A percentile compares a stretch with the other conserved stretches of the same genome.
phyloP scores from a whole-genome alignment of 352 stramenopile genomes.

The Phytophthora megakarya region DNA sequence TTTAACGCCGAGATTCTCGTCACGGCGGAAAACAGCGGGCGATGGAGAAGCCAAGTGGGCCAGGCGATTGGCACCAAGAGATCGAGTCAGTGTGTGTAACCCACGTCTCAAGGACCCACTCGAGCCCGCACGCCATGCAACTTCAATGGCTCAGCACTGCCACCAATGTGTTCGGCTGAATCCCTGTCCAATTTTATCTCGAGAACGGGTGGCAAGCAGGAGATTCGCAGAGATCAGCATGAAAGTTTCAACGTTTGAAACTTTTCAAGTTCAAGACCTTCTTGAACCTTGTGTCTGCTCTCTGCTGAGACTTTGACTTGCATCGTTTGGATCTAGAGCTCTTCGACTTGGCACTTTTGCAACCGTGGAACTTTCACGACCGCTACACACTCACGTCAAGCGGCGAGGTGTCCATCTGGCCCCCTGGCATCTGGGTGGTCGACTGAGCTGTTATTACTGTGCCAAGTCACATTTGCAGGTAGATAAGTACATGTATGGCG shows the following conservation, averaged over 20 bases:
- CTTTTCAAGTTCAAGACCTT: no score
- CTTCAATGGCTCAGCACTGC: slow-evolving; percentile 8
- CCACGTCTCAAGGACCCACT: slow-evolving; percentile 6
- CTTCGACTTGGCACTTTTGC: slow-evolving; percentile 11
- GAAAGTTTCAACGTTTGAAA: no score
- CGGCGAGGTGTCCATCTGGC: background rate
- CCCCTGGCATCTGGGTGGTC: slow-evolving; percentile 15
- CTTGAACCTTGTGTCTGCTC: background rate
- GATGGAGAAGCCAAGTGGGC: slow-evolving; percentile 4
- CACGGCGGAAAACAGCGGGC: slow-evolving; percentile 33
- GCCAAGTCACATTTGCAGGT: no score
- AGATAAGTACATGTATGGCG: no score
- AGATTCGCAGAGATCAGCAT: background rate
- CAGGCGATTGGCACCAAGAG: slow-evolving; percentile 16
- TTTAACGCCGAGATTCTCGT: slow-evolving; percentile 19
- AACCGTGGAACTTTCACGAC: slow-evolving; percentile 1
- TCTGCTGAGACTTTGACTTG: background rate
- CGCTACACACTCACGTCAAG: slow-evolving; percentile 19
- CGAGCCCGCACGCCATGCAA: background rate
- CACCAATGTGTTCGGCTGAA: background rate
- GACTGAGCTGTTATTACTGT: slow-evolving; percentile 10
- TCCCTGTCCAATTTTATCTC: background rate
- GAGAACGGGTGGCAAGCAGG: background rate
- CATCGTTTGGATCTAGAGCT: slow-evolving; percentile 1
- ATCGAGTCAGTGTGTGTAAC: slow-evolving; percentile 36